Evolutionary conservation across 441 rosid genomes (phyloP), one percentile per base, ranked within the genome.

Genomic region (Mallotus japonicus): DNA sequence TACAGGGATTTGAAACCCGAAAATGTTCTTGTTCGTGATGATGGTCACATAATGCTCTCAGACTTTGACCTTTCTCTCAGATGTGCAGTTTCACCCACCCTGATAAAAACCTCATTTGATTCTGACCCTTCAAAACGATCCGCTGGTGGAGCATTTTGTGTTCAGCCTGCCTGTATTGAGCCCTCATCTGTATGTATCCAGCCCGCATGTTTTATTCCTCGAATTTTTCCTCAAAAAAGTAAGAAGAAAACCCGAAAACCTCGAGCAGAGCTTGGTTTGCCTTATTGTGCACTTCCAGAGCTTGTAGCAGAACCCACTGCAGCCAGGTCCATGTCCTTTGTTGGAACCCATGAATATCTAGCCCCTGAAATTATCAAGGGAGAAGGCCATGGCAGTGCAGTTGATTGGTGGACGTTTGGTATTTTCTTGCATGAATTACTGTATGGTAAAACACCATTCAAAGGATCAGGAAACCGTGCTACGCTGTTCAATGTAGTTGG

Each of bases 331-430:
- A 92, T 95, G 99, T 92, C 98, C 42, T 95, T 95, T 60, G 99
- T 92, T 14, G 99, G 99, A 73, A 95, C 99, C 67, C 99, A 95
- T 17, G 99, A 95, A 81, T 92, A 95, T 85, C 86, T 94, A 12
- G 98, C 98, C 80, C 98, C 98, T n/a, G 98, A 94, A 85, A 94
- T 92, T 34, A 92, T 95, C 74, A 93, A 90, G 77, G 99, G 98
- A 68, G 99, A 95, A 77, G 99, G 98, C 20, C 98, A 94, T 46
- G 98, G 97, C 61, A 92, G 98, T 75, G 96, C 97, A 17, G 97
- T 94, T n/a, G 98, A 94, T 56, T 94, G 98, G 97, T 92, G 98
- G 98, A 94, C 98, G 1, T 92, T 90, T 55, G 98, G 98, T 15
- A 91, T 95, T 75, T 95, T 95, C 79, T 75, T 92, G 73, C 93